These are phyloP conservation scores for Tetraselmis striata DNA, from an alignment of 139 green algal species.

Conservation along the genomic window DNA sequence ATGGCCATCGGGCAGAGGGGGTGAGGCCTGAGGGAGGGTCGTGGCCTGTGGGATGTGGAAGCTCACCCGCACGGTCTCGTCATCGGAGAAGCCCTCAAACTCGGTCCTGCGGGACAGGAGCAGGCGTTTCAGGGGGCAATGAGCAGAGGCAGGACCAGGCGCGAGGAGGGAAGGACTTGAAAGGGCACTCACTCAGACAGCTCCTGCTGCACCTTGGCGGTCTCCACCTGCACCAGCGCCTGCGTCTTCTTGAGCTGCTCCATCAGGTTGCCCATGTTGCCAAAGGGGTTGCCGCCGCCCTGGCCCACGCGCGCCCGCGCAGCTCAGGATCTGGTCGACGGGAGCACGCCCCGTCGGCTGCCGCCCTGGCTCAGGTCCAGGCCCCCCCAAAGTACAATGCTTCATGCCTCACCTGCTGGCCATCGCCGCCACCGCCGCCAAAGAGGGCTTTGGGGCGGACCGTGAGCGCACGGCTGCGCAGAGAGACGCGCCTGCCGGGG, in stretches of 20 bases:
- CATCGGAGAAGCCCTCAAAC: slow-evolving; percentile 84
- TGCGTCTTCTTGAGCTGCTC: slow-evolving; percentile 91
- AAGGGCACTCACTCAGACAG: slow-evolving; percentile 56
- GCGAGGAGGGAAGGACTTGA: neutral
- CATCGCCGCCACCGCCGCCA: neutral
- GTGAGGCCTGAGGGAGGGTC: too few relatives aligned
- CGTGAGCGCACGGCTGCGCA: neutral
- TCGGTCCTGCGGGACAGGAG: slow-evolving; percentile 50
- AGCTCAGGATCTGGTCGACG: too few relatives aligned
- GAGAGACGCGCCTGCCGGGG: too few relatives aligned
- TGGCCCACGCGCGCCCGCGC: too few relatives aligned
- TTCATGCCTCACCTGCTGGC: neutral
- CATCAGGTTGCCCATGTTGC: slow-evolving; percentile 80
- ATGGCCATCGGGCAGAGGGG: too few relatives aligned
- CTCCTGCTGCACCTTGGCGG: slow-evolving; percentile 79
- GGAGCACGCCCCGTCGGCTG: neutral
- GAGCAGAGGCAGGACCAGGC: neutral
- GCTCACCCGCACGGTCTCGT: slow-evolving; percentile 78
- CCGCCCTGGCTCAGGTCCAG: neutral
- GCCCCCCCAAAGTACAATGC: neutral
- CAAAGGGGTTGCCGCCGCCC: slow-evolving; percentile 57
- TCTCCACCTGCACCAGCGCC: slow-evolving; percentile 85
- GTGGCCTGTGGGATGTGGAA: too few relatives aligned
- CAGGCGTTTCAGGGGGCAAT: neutral
- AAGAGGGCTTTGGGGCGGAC: neutral